Base-by-base conservation (phyloP, 176 grass and related monocot species). In the Miscanthus lutarioriparius region DNA sequence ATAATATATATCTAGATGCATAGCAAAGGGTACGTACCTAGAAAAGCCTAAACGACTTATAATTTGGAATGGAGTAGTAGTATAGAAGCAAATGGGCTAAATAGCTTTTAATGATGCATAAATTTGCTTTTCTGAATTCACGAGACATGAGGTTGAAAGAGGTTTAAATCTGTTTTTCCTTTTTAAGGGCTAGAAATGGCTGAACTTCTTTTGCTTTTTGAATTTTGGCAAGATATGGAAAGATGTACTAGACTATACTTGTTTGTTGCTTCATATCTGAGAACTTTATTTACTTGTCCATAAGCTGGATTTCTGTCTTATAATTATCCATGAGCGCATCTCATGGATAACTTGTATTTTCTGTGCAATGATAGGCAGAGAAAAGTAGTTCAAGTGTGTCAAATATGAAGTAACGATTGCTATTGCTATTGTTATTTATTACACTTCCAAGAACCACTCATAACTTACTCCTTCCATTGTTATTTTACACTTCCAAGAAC, bases 231-330 rank as follows among this genome's bases (percentile, higher is more conserved):
- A 20, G 17, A 76, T 54, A 56, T 56, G 16, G 22, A 20, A 54
- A 67, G 47, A 48, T 14, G 10, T 40, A 32, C 54, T 7, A n/a
- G 23, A 30, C 11, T 69, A 15, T 53, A 14, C 76, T 81, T 81
- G 30, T 71, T 64, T 72, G 69, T 81, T 81, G 30, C 71, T 64
- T 72, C 67, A 64, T 51, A 49, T 71, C 41, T 10, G 12, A 61
- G 4, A 70, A 44, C n/a, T 14, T 76, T 56, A 26, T 58, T 58
- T n/a, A 61, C 4, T 77, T 28, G 12, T 84, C 7, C 1, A 14
- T 16, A 61, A 53, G 5, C 3, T 70, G 7, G 28, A 69, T 49
- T 47, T 41, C 6, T 48, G 9, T 32, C 30, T 68, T 54, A 37
- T n/a, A 54, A 48, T 25, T 70, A 62, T 76, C 27, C 63, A 48